Base-by-base conservation (phyloP, 2,329 filamentous ascomycete species). In the Massarina eburnea region DNA sequence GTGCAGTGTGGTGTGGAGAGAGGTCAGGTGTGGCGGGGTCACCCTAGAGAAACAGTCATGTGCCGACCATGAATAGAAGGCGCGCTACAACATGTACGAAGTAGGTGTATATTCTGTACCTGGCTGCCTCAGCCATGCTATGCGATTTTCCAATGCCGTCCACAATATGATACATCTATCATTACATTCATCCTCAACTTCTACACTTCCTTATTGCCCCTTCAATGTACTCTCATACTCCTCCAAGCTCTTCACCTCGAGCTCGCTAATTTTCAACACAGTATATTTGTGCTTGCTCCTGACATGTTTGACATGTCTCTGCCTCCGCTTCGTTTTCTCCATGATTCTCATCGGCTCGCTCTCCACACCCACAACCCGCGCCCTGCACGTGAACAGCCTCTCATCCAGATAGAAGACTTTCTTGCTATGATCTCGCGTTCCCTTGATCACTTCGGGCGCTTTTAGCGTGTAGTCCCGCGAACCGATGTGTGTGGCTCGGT, bases 231-330 rank as follows among this genome's bases (percentile, higher is more conserved):
- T 51, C 62, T 76, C 62, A 62, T 82, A 68, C 66, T 81, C 76
- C 40, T 83, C 80, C 48, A 79, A 51, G 20, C 72, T 74, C 70
- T 77, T 81, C 4, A 95, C 78, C 66, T 81, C 85, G 52, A 97
- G 67, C 72, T 97, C 89, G 66, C 87, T 86, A 54, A 99, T 87
- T 64, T 85, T 80, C 71, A 99, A 66, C 18, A 96, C 82, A 2
- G 94, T 99, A 71, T 88, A 96, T 62, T 82, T 80, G 68, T 95
- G 89, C 80, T 99, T 96, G 77, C 90, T 96, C 75, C 80, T 86
- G 8, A 94, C 86, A 48, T 80, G 83, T 76, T 84, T 89, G 39
- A 82, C 80, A 66, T 81, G 79, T 52, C 83, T 73, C 59, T 81
- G 77, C 65, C 86, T 80, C 64, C 89, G 76, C 70, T 86, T 86